Evolutionary conservation across 108 stramenopile genomes (phyloP), one percentile per base, ranked within the genome.

Genomic region (Fistulifera solaris): DNA sequence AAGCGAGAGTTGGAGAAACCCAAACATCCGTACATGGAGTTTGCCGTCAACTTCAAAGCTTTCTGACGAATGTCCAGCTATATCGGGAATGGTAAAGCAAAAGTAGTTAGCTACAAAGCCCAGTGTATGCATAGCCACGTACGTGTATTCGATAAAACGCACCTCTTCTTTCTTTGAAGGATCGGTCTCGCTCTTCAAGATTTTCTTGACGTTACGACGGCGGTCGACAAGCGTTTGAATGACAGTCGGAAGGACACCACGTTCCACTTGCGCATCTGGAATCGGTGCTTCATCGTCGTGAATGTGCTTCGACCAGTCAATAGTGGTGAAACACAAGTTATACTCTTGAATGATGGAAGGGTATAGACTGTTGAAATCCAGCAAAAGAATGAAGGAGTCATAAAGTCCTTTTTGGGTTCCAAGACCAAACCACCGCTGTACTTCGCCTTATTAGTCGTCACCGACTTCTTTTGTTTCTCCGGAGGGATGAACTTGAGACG

Each of bases 11-110:
- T 68, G 25, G 89, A 80, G 70, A 99, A 99, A 24, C 97, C 98
- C 21, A 99, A 82, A 65, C 98, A 99, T 38, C 98, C 98, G 63
- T 99, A 99, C 98, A 99, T 99, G 13, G 94, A 96, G 88, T 99
- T 99, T 59, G 98, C 98, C 17, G 96, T 97, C 43, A 99, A 73
- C 62, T 99, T 99, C 42, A 99, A 72, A 2, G 98, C 98, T 73
- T 86, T 86, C 61, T 99, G 98, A 21, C 95, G 92, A 72, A 99
- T 97, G 64, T 99, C 94, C 38, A 98, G 77, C 95, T 89, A 48
- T 18, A 21, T 17, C 21, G n/a, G 4, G 35, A 40, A 16, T 22
- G 10, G 35, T 40, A 4, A 40, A 5, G 13, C 6, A 39, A 10
- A 39, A n/a, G 4, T 40, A 19, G 25, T 26, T 45, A 44, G 41